A percentile compares a stretch with the other conserved stretches of the same genome.
Conservation (phyloP, 2,329 filamentous ascomycete genomes). For the Colletotrichum lentis region DNA sequence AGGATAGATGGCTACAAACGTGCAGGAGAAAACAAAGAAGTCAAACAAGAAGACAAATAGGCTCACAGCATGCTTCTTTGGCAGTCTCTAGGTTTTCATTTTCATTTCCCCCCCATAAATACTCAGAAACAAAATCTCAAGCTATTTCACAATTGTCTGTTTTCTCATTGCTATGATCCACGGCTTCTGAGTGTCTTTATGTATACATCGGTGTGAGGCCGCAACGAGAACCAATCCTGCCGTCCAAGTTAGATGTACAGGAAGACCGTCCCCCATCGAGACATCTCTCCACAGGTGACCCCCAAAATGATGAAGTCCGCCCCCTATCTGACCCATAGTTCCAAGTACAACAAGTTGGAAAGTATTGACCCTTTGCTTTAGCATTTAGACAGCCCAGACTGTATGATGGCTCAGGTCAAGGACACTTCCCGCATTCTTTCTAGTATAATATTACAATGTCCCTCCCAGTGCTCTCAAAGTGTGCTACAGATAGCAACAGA, state of each 20-base stretch:
- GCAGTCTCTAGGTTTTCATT: background rate
- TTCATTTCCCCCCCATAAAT: too few relatives aligned
- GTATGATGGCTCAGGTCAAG: background rate
- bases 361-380: background rate
- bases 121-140: background rate
- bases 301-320: background rate
- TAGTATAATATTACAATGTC: slow-evolving; percentile 21
- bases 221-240: background rate
- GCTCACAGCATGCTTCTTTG: too few relatives aligned
- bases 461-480: background rate
- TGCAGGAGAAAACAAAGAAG: too few relatives aligned
- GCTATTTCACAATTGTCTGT: background rate
- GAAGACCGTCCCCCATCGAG: background rate
- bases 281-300: background rate
- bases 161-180: background rate
- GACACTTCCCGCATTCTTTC: background rate
- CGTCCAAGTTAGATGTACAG: background rate
- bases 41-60: too few relatives aligned
- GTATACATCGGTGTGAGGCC: background rate
- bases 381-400: background rate
- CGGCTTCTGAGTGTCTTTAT: background rate
- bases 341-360: background rate
- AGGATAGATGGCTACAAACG: background rate
- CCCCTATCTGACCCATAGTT: background rate
- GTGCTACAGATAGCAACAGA: background rate